Evolutionary conservation across 192 early-diverging fungal species (phyloP), one percentile per base, ranked within the genome.

Genomic region (Backusella macrospora): DNA sequence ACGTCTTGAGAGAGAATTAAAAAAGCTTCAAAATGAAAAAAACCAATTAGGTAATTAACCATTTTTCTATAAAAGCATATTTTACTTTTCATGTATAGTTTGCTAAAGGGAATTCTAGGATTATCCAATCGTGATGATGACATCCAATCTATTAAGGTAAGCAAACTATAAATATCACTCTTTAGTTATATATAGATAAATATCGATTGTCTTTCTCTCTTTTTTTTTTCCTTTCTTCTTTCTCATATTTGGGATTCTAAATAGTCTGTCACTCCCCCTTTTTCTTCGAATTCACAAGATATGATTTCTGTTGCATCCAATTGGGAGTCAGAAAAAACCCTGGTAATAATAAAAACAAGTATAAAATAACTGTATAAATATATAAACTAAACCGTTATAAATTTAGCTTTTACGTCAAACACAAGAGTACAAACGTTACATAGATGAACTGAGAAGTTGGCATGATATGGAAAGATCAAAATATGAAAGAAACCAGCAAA

Each of bases 321-420:
- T 59, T 59, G 52, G 52, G 52, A 59, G 26, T 59, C 52, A 8
- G 52, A 59, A 59, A 59, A 59, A 26, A 59, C 21, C 4, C 26
- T 59, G 52, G 52, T 59, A 59, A 18, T 52, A 18, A 18, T 34
- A 34, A 34, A 34, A 34, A 34, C 0, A 34, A 34, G 29, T 34
- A 34, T 34, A 34, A 34, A 34, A 34, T 34, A 34, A 34, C 2
- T 34, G 29, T 34, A 34, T 1, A 34, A 34, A 34, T 34, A 34
- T 34, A 34, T 2, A 34, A 34, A 34, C 29, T 18, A 52, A 43
- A 4, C 18, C 34, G 46, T 23, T 34, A 49, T 7, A 26, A 34
- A n/a, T n/a, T 14, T 69, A 70, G 68, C 29, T 70, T 16, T 52
- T 70, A 46, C 68, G 68, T 52, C 68, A 37, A 49, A 34, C 47